Conservation (phyloP, 2,329 filamentous ascomycete species). For the Monilinia vaccinii-corymbosi region DNA sequence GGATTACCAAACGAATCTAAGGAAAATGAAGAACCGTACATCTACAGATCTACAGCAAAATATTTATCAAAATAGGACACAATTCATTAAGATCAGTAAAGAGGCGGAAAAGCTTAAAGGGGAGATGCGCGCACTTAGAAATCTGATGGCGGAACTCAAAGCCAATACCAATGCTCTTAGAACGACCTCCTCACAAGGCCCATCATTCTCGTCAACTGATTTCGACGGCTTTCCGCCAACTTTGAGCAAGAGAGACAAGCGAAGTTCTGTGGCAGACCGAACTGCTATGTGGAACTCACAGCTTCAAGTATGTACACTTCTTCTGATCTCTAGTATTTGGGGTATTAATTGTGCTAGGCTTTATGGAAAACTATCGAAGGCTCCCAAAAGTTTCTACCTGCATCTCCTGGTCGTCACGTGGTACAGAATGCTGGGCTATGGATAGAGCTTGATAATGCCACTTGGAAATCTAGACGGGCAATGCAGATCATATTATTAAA, state of each 20-base stretch:
- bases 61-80: slow-evolving; percentile 91
- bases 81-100: slow-evolving; percentile 99
- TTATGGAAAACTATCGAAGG: slow-evolving; percentile 97
- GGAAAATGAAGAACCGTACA: slow-evolving; percentile 26
- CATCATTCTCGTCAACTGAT: slow-evolving; percentile 35
- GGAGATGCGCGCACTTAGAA: slow-evolving; percentile 86
- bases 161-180: slow-evolving; percentile 61
- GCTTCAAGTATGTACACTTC: slow-evolving; percentile 36
- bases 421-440: slow-evolving; percentile 86
- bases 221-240: slow-evolving; percentile 43
- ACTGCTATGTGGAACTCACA: slow-evolving; percentile 60
- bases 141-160: slow-evolving; percentile 88
- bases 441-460: slow-evolving; percentile 95
- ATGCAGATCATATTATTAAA: slow-evolving; percentile 92
- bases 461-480: slow-evolving; percentile 83
- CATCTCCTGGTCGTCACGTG: slow-evolving; percentile 83
- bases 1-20: slow-evolving; percentile 25
- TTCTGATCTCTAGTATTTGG: background rate
- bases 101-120: slow-evolving; percentile 96
- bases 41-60: slow-evolving; percentile 75
- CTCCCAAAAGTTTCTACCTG: slow-evolving; percentile 92
- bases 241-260: slow-evolving; percentile 65
- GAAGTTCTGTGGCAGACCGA: slow-evolving; percentile 74
- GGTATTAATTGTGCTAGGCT: slow-evolving; percentile 40
- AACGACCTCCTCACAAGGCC: slow-evolving; percentile 45